Base-by-base conservation (phyloP, 169 alveolate genomes). In the Besnoitia besnoiti region DNA sequence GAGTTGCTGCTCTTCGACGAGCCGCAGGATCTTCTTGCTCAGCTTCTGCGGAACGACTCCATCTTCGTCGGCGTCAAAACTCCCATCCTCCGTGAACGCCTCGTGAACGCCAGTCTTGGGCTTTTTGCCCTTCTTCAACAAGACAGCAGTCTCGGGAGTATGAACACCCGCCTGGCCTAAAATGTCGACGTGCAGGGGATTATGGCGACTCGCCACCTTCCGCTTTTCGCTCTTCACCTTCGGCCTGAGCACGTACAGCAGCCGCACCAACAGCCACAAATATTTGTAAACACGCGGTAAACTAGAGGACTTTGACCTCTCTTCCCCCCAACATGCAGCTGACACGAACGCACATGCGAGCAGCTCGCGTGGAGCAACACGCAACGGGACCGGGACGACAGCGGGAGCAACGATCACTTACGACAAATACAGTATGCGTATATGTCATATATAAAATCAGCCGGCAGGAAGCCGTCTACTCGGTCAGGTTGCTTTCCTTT, bases 1-100 rank as follows among this genome's bases (percentile, higher is more conserved):
- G 24, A 14, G 82, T 44, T 79, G 93, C 93, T 90, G 93, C 39
- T 80, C 90, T 24, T 90, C 93, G 8, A 90, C 93, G 33, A 90
- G 90, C 44, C 84, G 84, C 55, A 90, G 93, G 40, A 90, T 75
- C 39, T 77, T 90, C 93, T 77, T 77, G 44, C 93, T 87, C 16
- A 90, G 90, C 62, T 50, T 39, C 42, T 76, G 40, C 0, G 93
- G 93, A 55, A 90, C 85, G 61, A 90, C 33, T 2, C 46, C 85
- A 33, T 90, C 90, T 21, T 61, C 90, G 12, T 42, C 89, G 0
- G 27, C 85, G n/a, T 55, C 93, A 19, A 49, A 49, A 49, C 30
- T n/a, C 33, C 24, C 67, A 27, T 67, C 76, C 27, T 59, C 80
- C 5, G 55, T n/a, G 16, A 49, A 0, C 2, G 59, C 19, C 27